Conservation (phyloP, 345 rosid species). For the Melaleuca alternifolia region DNA sequence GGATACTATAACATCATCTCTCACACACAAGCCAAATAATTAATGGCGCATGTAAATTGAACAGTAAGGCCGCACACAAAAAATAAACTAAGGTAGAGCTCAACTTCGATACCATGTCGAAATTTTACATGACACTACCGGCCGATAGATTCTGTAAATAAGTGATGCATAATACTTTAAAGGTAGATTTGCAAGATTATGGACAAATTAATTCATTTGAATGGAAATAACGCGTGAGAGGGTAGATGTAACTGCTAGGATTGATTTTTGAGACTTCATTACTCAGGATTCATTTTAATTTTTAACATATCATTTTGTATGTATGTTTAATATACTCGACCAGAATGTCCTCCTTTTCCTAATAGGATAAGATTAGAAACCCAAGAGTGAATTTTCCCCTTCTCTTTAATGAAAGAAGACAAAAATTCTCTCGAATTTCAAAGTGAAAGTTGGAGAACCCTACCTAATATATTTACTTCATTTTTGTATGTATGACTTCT, state of each 20-base stretch:
- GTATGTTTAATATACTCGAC: background rate
- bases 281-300: background rate
- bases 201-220: no score
- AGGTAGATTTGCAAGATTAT: no score
- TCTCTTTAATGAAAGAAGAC: background rate
- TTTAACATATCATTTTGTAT: no score
- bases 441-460: background rate
- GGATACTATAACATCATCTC: background rate
- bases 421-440: constrained; percentile 12
- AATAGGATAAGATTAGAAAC: background rate
- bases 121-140: background rate
- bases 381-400: background rate
- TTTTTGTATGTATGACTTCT: background rate
- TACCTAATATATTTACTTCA: background rate
- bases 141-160: no score
- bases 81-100: background rate
- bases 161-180: no score
- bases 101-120: background rate
- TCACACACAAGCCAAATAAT: background rate
- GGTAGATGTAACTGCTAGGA: background rate
- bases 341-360: background rate
- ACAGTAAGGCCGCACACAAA: accelerated
- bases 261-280: background rate
- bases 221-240: no score
- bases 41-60: background rate